Base-by-base conservation (phyloP, 192 early-diverging fungal genomes). In the Backusella australiensis region DNA sequence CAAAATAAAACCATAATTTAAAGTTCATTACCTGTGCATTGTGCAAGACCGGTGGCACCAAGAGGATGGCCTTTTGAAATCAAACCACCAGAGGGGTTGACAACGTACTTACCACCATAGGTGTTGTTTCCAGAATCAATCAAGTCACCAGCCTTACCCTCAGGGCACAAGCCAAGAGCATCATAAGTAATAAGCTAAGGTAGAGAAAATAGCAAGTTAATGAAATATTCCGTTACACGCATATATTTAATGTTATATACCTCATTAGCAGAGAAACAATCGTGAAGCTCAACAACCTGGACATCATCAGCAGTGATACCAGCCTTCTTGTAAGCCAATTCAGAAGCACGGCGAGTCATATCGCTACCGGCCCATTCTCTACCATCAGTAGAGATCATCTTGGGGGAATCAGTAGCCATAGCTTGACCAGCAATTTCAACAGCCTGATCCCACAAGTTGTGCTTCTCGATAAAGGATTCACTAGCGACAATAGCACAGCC, bases 11-110 rank as follows among this genome's bases (percentile, higher is more conserved):
- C 35, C 29, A 49, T 34, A 39, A 46, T 12, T 34, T 34, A 12
- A 56, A 39, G n/a, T 63, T 19, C 82, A 35, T 71, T 66, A 81
- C 80, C 92, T 34, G 85, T 74, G 85, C 91, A 92, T 84, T 93
- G 92, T n/a, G 92, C 92, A 46, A 93, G 76, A 56, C 92, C 92
- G 67, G 92, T 93, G 38, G 92, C 92, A 26, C 92, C 91, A 14
- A 93, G 80, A 73, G 92, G 92, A 81, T 93, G 91, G 23, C 92
- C 92, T 81, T 93, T 93, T 72, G 90, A 91, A 72, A 91, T 91
- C 72, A 93, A 81, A 26, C 92, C 92, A 52, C 92, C 92, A 0
- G 87, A 89, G 34, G 92, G 90, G 83, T 93, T 93, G 77, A 93
- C 84, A 15, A 92, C 87, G 66, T 81, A 89, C 78, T 88, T 89